Evolutionary conservation across 2,329 filamentous ascomycete species (phyloP), one percentile per base, ranked within the genome.

Genomic region (Shiraia bambusicola): DNA sequence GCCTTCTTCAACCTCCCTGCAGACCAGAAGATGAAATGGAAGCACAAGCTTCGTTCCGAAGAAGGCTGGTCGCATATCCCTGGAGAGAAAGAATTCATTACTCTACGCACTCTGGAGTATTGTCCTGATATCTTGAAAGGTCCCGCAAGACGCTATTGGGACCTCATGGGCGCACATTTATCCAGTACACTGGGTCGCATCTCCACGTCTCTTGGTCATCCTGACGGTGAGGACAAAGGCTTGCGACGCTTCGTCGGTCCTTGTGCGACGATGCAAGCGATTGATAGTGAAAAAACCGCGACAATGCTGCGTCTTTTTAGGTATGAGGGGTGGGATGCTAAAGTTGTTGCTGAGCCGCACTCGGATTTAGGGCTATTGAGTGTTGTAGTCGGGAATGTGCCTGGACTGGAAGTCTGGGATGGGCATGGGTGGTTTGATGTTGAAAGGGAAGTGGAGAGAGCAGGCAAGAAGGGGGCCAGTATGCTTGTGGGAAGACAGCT

Each of bases 51-150:
- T 25, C 56, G 58, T 13, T 52, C 54, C 28, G 66, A 69, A 51
- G 66, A 69, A 51, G 66, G 66, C 25, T 69, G 63, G 61, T 56
- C 52, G 15, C 54, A 53, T 14, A 63, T 69, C 13, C 53, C 51
- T 0, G 65, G 66, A 6, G 66, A 69, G 38, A 69, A 69, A 39
- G 66, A 69, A 42, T 69, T 69, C 47, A 66, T 69, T 44, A 69
- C 66, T 0, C 36, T 69, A 2, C 54, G 66, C 4, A 65, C 59
- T 1, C 38, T 66, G 2, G 49, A 49, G 1, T 59, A 61, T 19
- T 67, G 62, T 15, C 65, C 66, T 8, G 59, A 65, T 8, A 41
- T 66, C 9, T 47, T 69, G 3, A 52, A 56, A 12, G 54, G 8
- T 2, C 54, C 66, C 0, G 65, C 64, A 6, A 55, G 60, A 43